These are phyloP conservation scores for Colletotrichum brevisporum DNA, from an alignment of 2,329 filamentous ascomycete genomes.

Conservation along the genomic window DNA sequence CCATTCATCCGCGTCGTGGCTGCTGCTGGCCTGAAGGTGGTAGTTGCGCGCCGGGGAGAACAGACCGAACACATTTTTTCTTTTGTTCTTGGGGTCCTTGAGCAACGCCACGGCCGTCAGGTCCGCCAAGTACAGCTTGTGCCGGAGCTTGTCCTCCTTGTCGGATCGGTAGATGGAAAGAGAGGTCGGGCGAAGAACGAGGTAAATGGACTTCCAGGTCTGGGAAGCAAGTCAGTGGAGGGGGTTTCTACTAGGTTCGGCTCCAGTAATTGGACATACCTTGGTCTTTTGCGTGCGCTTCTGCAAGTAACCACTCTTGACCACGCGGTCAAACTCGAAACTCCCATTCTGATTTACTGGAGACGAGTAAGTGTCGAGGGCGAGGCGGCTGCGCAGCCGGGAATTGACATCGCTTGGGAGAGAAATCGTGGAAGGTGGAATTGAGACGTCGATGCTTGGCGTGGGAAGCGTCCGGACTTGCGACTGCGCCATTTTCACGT, in stretches of 20 bases:
- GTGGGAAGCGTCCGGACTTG: constrained; percentile 36
- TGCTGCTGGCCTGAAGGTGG: constrained; percentile 84
- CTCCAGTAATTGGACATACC: constrained; percentile 61
- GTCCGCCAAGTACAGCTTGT: constrained; percentile 90
- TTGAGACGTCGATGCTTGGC: constrained; percentile 40
- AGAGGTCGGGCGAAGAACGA: constrained; percentile 91
- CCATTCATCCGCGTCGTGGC: constrained; percentile 87
- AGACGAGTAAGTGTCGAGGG: constrained; percentile 75
- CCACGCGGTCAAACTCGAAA: constrained; percentile 94
- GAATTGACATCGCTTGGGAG: constrained; percentile 45
- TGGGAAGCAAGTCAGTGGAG: constrained; percentile 52
- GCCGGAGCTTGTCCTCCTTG: constrained; percentile 89
- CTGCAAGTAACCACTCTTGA: constrained; percentile 88
- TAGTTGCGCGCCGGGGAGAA: constrained; percentile 94
- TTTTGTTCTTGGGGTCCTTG: constrained; percentile 89
- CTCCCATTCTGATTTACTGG: constrained; percentile 95
- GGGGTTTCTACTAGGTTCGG: background rate
- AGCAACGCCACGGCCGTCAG: constrained; percentile 91
- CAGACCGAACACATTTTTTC: constrained; percentile 89
- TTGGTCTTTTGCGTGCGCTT: constrained; percentile 96
- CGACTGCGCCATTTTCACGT: constrained; percentile 35
- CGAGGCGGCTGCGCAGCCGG: constrained; percentile 60
- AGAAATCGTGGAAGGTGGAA: constrained; percentile 41
- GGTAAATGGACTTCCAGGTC: constrained; percentile 91
- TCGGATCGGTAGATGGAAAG: constrained; percentile 95